Conservation (phyloP, 306 rosid genomes). For the Vachellia pachyceras region DNA sequence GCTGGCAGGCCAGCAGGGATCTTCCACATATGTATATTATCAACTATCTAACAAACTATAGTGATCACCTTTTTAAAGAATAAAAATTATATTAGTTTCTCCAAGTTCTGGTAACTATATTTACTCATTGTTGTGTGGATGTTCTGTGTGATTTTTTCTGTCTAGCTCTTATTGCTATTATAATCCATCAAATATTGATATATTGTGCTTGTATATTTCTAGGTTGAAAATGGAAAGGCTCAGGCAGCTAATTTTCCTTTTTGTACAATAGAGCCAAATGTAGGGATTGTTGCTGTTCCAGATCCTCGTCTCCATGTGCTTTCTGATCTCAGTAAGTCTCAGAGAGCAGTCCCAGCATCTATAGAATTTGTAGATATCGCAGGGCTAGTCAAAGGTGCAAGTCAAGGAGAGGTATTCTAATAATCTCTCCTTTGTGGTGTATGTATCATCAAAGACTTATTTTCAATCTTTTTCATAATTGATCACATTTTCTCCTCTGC, state of each 20-base stretch:
- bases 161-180: conserved; percentile 21
- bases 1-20: conserved; percentile 22
- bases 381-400: conserved; percentile 97
- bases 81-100: conserved; percentile 1
- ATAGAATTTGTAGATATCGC: conserved; percentile 97
- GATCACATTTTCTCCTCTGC: neutral
- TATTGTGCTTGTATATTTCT: conserved; percentile 39
- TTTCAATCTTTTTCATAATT: neutral
- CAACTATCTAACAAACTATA: conserved; percentile 5
- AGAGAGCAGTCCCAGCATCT: conserved; percentile 85
- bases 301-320: conserved; percentile 86
- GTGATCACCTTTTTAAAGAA: neutral
- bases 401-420: conserved; percentile 90
- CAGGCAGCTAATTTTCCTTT: conserved; percentile 98
- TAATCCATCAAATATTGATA: conserved; percentile 32
- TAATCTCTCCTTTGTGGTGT: conserved; percentile 13
- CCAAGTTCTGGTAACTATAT: conserved; percentile 17
- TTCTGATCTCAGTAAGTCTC: conserved; percentile 93
- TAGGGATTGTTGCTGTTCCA: conserved; percentile 98
- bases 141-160: conserved; percentile 9
- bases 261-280: conserved; percentile 98
- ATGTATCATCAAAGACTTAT: conserved; percentile 18
- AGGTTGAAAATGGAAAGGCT: conserved; percentile 99
- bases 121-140: conserved; percentile 34
- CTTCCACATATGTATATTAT: neutral